A percentile compares a stretch with the other conserved stretches of the same genome.
Evolutionary conservation across 768 basidiomycete species (phyloP).

Genomic region (Lyophyllum semitale): DNA sequence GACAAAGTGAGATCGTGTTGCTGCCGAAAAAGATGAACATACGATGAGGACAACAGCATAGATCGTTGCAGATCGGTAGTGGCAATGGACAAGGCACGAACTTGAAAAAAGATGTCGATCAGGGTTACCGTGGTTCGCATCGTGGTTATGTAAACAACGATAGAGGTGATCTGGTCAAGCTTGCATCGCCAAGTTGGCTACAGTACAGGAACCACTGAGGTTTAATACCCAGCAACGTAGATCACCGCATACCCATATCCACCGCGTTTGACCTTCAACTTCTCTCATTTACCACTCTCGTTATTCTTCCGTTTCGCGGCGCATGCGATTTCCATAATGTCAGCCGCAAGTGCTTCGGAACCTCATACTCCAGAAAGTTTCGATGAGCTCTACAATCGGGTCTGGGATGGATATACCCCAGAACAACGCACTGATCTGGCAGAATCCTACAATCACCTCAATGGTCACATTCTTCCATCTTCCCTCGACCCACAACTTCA

Average conservation of each 20-base stretch:
- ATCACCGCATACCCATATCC: slow-evolving; percentile 6
- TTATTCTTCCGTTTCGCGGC: neutral
- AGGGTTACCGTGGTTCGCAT: slow-evolving; percentile 1
- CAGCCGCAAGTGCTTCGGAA: slow-evolving; percentile 7
- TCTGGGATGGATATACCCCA: slow-evolving; percentile 54
- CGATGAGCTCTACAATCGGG: slow-evolving; percentile 58
- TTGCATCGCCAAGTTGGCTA: slow-evolving; percentile 14
- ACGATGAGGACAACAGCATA: slow-evolving; percentile 2
- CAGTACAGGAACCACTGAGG: slow-evolving; percentile 11
- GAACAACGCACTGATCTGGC: slow-evolving; percentile 10
- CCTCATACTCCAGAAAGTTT: slow-evolving; percentile 46
- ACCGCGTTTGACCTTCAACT: neutral
- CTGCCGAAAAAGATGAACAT: neutral
- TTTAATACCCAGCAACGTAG: slow-evolving; percentile 12
- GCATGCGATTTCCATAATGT: slow-evolving; percentile 5
- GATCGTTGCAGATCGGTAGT: slow-evolving; percentile 6
- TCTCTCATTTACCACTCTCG: slow-evolving; percentile 2
- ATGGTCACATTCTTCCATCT: neutral
- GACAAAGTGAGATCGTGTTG: neutral
- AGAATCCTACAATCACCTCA: slow-evolving; percentile 1
- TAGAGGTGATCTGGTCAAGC: slow-evolving; percentile 2
- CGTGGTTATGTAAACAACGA: slow-evolving; percentile 14
- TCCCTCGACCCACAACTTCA: slow-evolving; percentile 4
- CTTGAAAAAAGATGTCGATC: slow-evolving; percentile 4
- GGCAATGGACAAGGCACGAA: neutral